Base-by-base conservation (phyloP, 257 asterid species). In the Ilex aquifolium region DNA sequence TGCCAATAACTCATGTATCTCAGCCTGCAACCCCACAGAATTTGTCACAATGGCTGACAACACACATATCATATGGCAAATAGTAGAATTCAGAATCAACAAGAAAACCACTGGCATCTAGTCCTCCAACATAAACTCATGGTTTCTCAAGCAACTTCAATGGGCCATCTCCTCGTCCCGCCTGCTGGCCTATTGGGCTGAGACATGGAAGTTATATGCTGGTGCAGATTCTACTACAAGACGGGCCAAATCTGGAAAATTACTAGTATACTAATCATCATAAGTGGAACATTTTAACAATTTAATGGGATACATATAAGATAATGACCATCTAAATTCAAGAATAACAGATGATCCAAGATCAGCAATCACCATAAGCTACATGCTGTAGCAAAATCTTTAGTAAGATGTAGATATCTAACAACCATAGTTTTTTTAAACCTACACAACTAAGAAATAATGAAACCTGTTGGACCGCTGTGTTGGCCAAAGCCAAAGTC, bases 1-100 rank as follows among this genome's bases (percentile, higher is more conserved):
- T 56, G 99, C 99, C 83, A 93, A 76, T 74, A 90, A 72, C 85
- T 90, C 97, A 30, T 93, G 99, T 76, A 93, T 90, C 86, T 93
- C 99, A 15, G 90, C 96, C 97, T 92, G 89, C 61, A 83, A 77
- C 59, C 72, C 70, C 64, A 66, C 42, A 21, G 27, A 14, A 3
- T 49, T 49, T 44, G 56, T 51, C 63, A 42, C 52, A 14, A 73
- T 44, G 49, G 48, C 57, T 44, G 50, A 44, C 57, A 62, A 13
- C 50, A 44, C 42, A 36, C 8, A 36, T 36, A 48, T 6, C 14
- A 49, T 49, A 49, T 3, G 2, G 54, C 14, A 49, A 49, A 49
- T 11, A 49, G 10, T 49, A 3, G 14, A 11, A 44, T 44, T 44
- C 9, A 49, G 27, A 53, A 21, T 10, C 11, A 53, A 53, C 15